phyloP scores from a whole-genome alignment of 805 yeast species.

The Candida mattraensis region DNA sequence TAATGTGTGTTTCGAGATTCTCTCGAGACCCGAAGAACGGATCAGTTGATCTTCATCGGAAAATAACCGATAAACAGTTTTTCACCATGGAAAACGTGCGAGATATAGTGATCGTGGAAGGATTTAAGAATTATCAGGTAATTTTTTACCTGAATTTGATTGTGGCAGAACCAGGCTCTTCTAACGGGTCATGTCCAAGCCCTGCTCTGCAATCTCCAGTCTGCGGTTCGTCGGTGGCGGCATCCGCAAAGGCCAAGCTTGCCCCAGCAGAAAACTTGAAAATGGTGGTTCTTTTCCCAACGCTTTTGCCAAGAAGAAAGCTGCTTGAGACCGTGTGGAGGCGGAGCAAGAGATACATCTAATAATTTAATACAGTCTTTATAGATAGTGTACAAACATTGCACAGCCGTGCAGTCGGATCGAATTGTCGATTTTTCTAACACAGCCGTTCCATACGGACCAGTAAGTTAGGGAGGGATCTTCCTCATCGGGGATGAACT shows the following conservation, averaged over 20 bases:
- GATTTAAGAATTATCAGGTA: constrained; percentile 66
- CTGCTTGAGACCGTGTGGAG: constrained; percentile 32
- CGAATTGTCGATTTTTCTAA: too few relatives aligned
- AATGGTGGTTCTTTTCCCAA: constrained; percentile 33
- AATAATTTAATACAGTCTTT: too few relatives aligned
- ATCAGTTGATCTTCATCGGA: constrained; percentile 3
- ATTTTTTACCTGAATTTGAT: constrained; percentile 63
- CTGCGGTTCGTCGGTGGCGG: too few relatives aligned
- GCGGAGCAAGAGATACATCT: constrained; percentile 21
- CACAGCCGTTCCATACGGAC: too few relatives aligned
- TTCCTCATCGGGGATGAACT: too few relatives aligned
- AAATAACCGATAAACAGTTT: constrained; percentile 36
- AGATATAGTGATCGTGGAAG: constrained; percentile 75
- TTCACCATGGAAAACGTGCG: constrained; percentile 56
- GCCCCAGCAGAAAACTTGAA: constrained; percentile 16
- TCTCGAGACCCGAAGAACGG: constrained; percentile 8
- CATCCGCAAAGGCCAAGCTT: constrained; percentile 1
- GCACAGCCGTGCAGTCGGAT: too few relatives aligned
- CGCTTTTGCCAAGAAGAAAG: constrained; percentile 31
- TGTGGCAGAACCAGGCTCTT: constrained; percentile 37
- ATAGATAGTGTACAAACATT: too few relatives aligned
- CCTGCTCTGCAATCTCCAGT: too few relatives aligned
- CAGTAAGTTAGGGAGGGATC: too few relatives aligned
- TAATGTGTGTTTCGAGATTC: constrained; percentile 3
- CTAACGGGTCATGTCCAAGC: too few relatives aligned